Evolutionary conservation across 495 filamentous ascomycete genomes (phyloP).

Genomic region (Sordaria brevicollis): DNA sequence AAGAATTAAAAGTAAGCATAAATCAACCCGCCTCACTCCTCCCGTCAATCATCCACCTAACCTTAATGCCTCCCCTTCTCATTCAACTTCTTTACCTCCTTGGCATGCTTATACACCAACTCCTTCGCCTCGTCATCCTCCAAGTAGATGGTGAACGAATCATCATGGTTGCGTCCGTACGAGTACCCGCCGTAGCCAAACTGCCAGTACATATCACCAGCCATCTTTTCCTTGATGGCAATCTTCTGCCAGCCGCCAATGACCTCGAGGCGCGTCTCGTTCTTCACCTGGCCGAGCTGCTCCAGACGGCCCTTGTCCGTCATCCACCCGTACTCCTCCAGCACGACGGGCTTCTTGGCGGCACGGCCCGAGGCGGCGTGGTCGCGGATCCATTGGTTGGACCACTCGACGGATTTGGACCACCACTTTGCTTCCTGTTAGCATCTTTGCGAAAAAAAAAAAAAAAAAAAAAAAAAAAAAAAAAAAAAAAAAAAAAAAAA

Average conservation of each 20-base stretch:
- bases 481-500: too few relatives aligned
- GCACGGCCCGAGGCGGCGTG: conserved; percentile 46
- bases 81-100: conserved; percentile 18
- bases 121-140: conserved; percentile 30
- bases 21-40: background rate
- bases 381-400: conserved; percentile 49
- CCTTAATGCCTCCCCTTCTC: background rate
- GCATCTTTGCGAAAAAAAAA: too few relatives aligned
- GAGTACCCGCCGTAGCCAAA: conserved; percentile 44
- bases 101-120: conserved; percentile 25
- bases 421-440: too few relatives aligned
- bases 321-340: conserved; percentile 57
- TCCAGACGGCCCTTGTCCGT: conserved; percentile 30
- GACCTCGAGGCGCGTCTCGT: conserved; percentile 32
- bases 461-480: too few relatives aligned
- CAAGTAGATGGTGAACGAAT: conserved; percentile 44
- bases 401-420: conserved; percentile 29
- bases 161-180: conserved; percentile 46
- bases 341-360: conserved; percentile 54
- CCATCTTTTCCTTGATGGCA: conserved; percentile 40
- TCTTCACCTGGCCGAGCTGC: conserved; percentile 17
- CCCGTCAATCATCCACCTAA: background rate
- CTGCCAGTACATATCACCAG: conserved; percentile 56
- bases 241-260: conserved; percentile 50
- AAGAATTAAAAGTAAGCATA: background rate